A percentile compares a stretch with the other conserved stretches of the same genome.
Conservation (phyloP, 75 land plant species). For the Isoetes taiwanensis region DNA sequence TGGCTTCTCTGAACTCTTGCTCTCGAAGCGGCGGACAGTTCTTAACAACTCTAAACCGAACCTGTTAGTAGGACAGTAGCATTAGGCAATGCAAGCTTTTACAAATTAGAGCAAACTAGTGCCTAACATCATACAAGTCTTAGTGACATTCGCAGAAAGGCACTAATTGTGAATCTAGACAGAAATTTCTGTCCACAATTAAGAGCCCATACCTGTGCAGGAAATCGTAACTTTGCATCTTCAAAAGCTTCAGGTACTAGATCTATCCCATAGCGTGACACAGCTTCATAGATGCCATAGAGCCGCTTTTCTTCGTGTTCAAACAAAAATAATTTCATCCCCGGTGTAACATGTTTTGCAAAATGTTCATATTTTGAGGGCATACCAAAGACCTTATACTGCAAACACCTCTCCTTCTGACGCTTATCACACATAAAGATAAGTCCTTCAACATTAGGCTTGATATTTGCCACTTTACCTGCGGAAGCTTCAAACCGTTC, state of each 20-base stretch:
- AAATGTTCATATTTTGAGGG: constrained; percentile 27
- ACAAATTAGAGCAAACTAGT: not conserved
- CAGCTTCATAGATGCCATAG: constrained; percentile 54
- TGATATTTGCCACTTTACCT: too few relatives aligned
- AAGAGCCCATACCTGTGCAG: constrained; percentile 40
- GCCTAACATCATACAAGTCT: too few relatives aligned
- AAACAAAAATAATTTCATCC: constrained; percentile 59
- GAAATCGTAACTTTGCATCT: constrained; percentile 27
- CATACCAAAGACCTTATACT: constrained; percentile 37
- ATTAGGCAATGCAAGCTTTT: not conserved
- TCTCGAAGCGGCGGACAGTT: constrained; percentile 32
- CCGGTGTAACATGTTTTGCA: constrained; percentile 39
- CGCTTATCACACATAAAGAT: constrained; percentile 52
- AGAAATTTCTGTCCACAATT: not conserved
- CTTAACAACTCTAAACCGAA: constrained; percentile 27
- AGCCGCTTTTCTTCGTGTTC: constrained; percentile 41
- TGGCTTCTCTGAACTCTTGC: constrained; percentile 29
- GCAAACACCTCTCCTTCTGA: constrained; percentile 43
- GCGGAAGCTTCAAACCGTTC: too few relatives aligned
- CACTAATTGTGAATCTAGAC: not conserved
- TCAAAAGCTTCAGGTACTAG: constrained; percentile 30
- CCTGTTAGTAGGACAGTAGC: constrained; percentile 12
- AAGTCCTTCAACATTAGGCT: constrained; percentile 43
- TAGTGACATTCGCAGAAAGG: too few relatives aligned
- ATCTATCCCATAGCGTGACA: constrained; percentile 34